A percentile compares a stretch with the other conserved stretches of the same genome.
These are phyloP conservation scores for Serendipita sp. DNA, from an alignment of 768 basidiomycete genomes.

Conservation along the genomic window DNA sequence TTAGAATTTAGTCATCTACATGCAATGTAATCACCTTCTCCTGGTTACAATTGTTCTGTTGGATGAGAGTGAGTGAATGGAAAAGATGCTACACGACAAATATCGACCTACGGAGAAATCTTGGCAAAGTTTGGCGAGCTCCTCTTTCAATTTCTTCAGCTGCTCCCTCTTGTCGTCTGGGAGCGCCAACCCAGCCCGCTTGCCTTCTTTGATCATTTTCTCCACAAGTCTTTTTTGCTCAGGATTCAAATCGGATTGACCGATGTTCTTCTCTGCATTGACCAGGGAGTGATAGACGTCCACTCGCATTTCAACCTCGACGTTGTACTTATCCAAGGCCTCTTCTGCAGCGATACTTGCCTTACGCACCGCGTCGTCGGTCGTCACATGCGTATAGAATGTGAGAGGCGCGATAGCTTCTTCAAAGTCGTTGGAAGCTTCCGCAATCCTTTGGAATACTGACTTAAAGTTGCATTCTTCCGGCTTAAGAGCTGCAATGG, in stretches of 20 bases:
- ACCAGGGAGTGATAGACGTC: constrained; percentile 58
- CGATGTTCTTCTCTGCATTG: constrained; percentile 47
- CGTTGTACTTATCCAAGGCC: constrained; percentile 49
- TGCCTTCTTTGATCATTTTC: constrained; percentile 66
- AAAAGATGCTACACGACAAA: background rate
- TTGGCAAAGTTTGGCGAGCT: constrained; percentile 56
- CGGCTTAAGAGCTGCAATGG: constrained; percentile 38
- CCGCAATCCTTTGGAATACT: constrained; percentile 37
- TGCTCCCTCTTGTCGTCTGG: constrained; percentile 42
- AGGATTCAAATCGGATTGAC: constrained; percentile 38
- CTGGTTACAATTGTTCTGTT: constrained; percentile 76
- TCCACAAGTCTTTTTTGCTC: constrained; percentile 70
- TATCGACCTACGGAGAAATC: constrained; percentile 48
- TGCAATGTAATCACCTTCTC: constrained; percentile 37
- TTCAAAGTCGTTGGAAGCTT: constrained; percentile 40
- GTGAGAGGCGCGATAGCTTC: constrained; percentile 38
- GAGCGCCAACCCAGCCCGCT: constrained; percentile 59
- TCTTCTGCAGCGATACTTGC: constrained; percentile 61
- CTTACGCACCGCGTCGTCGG: constrained; percentile 59
- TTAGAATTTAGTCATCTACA: constrained; percentile 1
- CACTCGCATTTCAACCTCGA: constrained; percentile 64
- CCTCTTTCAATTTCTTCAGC: constrained; percentile 51
- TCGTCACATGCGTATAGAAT: constrained; percentile 74
- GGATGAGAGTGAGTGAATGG: background rate
- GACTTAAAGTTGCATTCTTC: constrained; percentile 49